phyloP scores from a whole-genome alignment of 2,329 filamentous ascomycete genomes.

The Venturia carpophila region DNA sequence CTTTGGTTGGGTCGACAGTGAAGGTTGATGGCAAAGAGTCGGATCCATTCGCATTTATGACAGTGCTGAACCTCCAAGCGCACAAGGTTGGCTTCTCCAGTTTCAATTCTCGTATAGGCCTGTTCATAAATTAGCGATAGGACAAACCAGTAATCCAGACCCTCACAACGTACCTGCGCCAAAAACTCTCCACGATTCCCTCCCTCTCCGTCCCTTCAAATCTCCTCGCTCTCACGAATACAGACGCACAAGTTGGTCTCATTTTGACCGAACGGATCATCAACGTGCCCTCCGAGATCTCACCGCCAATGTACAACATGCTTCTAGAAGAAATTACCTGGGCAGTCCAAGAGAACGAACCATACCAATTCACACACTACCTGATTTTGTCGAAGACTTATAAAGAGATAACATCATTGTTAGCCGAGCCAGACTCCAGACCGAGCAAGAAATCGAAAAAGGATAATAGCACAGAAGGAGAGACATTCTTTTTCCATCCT shows the following conservation, averaged over 20 bases:
- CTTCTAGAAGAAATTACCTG: conserved; percentile 83
- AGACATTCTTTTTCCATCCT: conserved; percentile 78
- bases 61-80: conserved; percentile 72
- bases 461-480: conserved; percentile 38
- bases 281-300: conserved; percentile 91
- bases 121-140: conserved; percentile 26
- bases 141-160: conserved; percentile 64
- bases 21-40: conserved; percentile 94
- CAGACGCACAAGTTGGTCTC: conserved; percentile 59
- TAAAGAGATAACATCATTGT: conserved; percentile 71
- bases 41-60: conserved; percentile 88
- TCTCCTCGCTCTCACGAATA: conserved; percentile 29
- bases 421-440: conserved; percentile 49
- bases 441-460: conserved; percentile 38
- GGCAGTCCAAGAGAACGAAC: conserved; percentile 82
- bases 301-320: conserved; percentile 92
- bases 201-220: conserved; percentile 42
- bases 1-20: conserved; percentile 83
- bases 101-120: neutral
- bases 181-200: conserved; percentile 45
- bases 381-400: conserved; percentile 90
- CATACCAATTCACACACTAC: conserved; percentile 90
- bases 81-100: conserved; percentile 50
- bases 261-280: conserved; percentile 89
- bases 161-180: conserved; percentile 62